Conservation (phyloP, 2,329 filamentous ascomycete species). For the Neocatenulostroma microsporum region DNA sequence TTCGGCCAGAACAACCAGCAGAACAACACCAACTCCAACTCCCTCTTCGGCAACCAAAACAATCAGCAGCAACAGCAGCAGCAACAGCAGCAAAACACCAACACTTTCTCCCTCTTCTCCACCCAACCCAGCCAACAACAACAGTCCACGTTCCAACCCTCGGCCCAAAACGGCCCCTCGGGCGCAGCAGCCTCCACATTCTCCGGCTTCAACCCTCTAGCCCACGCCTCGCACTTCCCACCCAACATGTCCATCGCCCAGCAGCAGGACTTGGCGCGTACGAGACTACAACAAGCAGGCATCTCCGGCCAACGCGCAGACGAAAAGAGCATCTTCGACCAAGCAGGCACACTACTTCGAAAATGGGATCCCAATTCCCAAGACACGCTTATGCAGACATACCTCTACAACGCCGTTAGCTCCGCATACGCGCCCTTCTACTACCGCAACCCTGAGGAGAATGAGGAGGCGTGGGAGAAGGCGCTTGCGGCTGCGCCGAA, state of each 20-base stretch:
- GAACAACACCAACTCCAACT: slow-evolving; percentile 5
- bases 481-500: slow-evolving; percentile 72
- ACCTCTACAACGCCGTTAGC: slow-evolving; percentile 81
- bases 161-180: too few relatives aligned
- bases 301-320: slow-evolving; percentile 8
- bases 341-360: slow-evolving; percentile 60
- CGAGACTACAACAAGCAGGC: slow-evolving; percentile 11
- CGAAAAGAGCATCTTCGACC: slow-evolving; percentile 68
- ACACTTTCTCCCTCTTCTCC: slow-evolving; percentile 9
- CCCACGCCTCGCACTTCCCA: slow-evolving; percentile 11
- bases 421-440: slow-evolving; percentile 69
- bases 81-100: slow-evolving; percentile 23
- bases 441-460: slow-evolving; percentile 62
- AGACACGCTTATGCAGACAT: slow-evolving; percentile 65
- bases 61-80: slow-evolving; percentile 23
- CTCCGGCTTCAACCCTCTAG: slow-evolving; percentile 19
- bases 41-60: slow-evolving; percentile 8
- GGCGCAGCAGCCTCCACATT: slow-evolving; percentile 11
- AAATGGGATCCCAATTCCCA: slow-evolving; percentile 67
- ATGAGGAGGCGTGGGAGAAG: slow-evolving; percentile 75
- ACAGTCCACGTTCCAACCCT: too few relatives aligned
- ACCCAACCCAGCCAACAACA: too few relatives aligned
- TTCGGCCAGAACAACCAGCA: slow-evolving; percentile 10
- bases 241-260: slow-evolving; percentile 6
- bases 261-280: slow-evolving; percentile 21